Evolutionary conservation across 306 rosid genomes (phyloP).

Genomic region (Gleditsia sinensis): DNA sequence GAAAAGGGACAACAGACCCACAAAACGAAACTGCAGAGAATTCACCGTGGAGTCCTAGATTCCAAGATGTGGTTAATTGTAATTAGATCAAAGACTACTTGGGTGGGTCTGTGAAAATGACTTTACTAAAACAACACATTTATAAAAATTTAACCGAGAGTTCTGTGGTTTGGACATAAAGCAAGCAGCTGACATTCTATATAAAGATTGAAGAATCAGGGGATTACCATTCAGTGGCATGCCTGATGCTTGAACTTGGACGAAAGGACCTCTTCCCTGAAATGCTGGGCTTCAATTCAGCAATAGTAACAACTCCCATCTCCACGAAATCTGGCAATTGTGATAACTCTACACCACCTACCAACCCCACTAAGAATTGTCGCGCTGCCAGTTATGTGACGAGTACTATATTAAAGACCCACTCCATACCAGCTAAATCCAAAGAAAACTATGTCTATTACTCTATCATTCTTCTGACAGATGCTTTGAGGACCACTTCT

Average conservation of each 20-base stretch:
- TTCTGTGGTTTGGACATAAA: background rate
- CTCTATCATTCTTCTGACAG: slow-evolving; percentile 30
- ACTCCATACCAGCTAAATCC: slow-evolving; percentile 8
- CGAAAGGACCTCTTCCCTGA: slow-evolving; percentile 88
- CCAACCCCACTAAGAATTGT: slow-evolving; percentile 31
- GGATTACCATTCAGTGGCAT: slow-evolving; percentile 75
- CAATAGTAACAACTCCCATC: slow-evolving; percentile 91
- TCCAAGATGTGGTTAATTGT: slow-evolving; percentile 3
- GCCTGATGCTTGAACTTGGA: slow-evolving; percentile 73
- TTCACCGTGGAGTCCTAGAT: background rate
- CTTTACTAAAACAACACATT: background rate
- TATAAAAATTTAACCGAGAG: background rate
- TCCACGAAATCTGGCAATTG: slow-evolving; percentile 35
- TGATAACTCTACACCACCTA: slow-evolving; percentile 30
- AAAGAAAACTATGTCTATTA: slow-evolving; percentile 22
- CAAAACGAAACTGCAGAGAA: slow-evolving; percentile 3
- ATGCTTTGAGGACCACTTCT: slow-evolving; percentile 43
- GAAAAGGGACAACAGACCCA: slow-evolving; percentile 7
- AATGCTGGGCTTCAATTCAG: slow-evolving; percentile 92
- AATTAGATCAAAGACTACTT: background rate
- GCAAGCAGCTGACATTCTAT: background rate
- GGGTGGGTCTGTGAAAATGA: slow-evolving; percentile 16
- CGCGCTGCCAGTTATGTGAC: slow-evolving; percentile 32
- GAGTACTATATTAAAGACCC: slow-evolving; percentile 8
- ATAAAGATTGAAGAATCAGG: background rate